Base-by-base conservation (phyloP, 257 asterid genomes). In the Penstemon davidsonii region DNA sequence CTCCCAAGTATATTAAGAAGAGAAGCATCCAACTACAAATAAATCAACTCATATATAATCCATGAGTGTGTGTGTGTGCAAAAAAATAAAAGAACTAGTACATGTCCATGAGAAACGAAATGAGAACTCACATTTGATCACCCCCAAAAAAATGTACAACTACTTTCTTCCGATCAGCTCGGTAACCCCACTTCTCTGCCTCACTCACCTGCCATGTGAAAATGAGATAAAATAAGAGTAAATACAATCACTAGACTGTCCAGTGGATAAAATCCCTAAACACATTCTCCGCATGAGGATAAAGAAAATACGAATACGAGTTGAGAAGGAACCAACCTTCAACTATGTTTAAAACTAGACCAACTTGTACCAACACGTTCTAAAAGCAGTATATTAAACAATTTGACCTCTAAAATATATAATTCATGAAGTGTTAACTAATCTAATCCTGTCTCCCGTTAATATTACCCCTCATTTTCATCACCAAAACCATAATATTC, bases 71-170 rank as follows among this genome's bases (percentile, higher is more conserved):
- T 25, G 33, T 25, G 33, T 25, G 33, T 25, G 33, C 2, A 2
- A 0, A 1, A 1, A 25, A 25, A 25, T 0, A 25, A 25, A 25
- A 25, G 33, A 25, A 25, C 33, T 25, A 25, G 3, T 25, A 25
- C 33, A 25, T 25, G 33, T 25, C 33, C 33, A 25, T n/a, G 42
- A 37, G 49, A 67, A 58, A 40, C 13, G 44, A 60, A 62, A 63
- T 15, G 36, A 49, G 55, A 55, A 85, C 96, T 82, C 87, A 92
- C 98, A 92, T 86, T 78, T 92, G 96, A 57, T 76, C 89, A 60
- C 90, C 82, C 67, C 98, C 97, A 78, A 88, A 92, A 76, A 92
- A 92, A 77, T 70, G 77, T 55, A 92, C 98, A 3, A 90, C 80
- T 64, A 92, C 83, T 84, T 92, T 92, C 88, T 84, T 92, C 85